These are phyloP conservation scores for Camellia sinensis DNA, from an alignment of 148 eudicot genomes.

Conservation along the genomic window DNA sequence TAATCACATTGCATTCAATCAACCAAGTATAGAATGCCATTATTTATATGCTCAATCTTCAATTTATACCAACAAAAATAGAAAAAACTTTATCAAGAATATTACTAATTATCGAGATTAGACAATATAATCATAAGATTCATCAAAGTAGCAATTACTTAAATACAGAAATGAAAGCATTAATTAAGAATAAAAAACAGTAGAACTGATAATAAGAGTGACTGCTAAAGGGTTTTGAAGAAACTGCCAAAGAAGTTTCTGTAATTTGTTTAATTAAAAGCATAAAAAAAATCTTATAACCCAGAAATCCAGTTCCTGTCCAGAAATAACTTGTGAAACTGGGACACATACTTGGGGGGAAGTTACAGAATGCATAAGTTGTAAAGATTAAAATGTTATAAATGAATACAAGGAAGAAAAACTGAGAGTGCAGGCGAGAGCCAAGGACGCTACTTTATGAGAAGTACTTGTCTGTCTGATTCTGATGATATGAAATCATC, in stretches of 20 bases:
- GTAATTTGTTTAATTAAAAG: slow-evolving; percentile 5
- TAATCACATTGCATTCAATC: no score
- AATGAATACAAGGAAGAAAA: background rate
- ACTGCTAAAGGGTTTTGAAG: background rate
- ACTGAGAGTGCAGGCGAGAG: background rate
- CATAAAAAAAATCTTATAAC: background rate
- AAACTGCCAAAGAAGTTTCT: background rate
- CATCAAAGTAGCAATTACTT: background rate
- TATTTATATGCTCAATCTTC: no score
- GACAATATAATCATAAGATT: background rate
- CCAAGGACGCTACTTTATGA: slow-evolving; percentile 50
- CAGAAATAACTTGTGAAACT: background rate
- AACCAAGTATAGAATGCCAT: no score
- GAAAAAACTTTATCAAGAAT: background rate
- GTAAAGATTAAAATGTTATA: background rate
- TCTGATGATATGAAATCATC: slow-evolving; percentile 88
- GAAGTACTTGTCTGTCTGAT: slow-evolving; percentile 83
- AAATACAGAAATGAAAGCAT: background rate
- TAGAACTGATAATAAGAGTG: background rate
- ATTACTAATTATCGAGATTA: background rate
- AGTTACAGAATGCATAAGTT: background rate
- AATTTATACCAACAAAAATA: no score
- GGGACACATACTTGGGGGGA: background rate
- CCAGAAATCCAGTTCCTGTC: background rate
- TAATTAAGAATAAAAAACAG: background rate